A percentile compares a stretch with the other conserved stretches of the same genome.
These are phyloP conservation scores for Quaeritorhiza haematococci DNA, from an alignment of 371 early-diverging fungal species.

Conservation along the genomic window DNA sequence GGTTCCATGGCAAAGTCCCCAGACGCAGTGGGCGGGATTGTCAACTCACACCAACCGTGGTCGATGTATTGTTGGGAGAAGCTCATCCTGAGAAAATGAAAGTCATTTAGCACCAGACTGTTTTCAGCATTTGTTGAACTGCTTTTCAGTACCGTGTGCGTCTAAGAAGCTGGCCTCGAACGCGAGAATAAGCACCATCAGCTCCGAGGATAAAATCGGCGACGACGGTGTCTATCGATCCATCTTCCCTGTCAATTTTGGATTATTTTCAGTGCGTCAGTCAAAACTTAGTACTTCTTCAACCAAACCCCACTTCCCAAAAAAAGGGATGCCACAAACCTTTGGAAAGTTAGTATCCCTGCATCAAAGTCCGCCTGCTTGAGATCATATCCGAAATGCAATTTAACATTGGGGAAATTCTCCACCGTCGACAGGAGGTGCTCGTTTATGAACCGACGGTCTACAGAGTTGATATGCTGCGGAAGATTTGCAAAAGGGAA, in stretches of 20 bases:
- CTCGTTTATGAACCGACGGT: slow-evolving; percentile 77
- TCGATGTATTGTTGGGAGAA: slow-evolving; percentile 84
- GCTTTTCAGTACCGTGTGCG: slow-evolving; percentile 60
- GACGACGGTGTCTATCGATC: slow-evolving; percentile 25
- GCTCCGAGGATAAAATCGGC: slow-evolving; percentile 88
- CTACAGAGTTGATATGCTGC: slow-evolving; percentile 90
- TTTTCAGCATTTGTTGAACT: no score
- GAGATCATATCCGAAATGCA: slow-evolving; percentile 66
- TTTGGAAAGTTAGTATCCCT: slow-evolving; percentile 28
- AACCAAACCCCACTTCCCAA: not conserved
- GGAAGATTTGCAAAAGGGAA: not conserved
- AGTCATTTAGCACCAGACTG: slow-evolving; percentile 1
- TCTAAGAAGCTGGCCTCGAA: slow-evolving; percentile 73
- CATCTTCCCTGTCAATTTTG: slow-evolving; percentile 9
- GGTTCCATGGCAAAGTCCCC: slow-evolving; percentile 77
- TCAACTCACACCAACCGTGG: slow-evolving; percentile 86
- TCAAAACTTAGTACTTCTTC: no score
- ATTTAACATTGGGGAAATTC: slow-evolving; percentile 51
- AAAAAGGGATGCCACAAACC: slow-evolving; percentile 16
- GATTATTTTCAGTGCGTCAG: no score
- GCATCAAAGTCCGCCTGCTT: slow-evolving; percentile 56
- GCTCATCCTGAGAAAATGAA: slow-evolving; percentile 55
- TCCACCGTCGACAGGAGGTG: slow-evolving; percentile 69
- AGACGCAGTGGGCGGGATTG: slow-evolving; percentile 52
- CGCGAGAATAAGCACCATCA: slow-evolving; percentile 89